Base-by-base conservation (phyloP, 306 rosid genomes). In the Trifolium dubium region DNA sequence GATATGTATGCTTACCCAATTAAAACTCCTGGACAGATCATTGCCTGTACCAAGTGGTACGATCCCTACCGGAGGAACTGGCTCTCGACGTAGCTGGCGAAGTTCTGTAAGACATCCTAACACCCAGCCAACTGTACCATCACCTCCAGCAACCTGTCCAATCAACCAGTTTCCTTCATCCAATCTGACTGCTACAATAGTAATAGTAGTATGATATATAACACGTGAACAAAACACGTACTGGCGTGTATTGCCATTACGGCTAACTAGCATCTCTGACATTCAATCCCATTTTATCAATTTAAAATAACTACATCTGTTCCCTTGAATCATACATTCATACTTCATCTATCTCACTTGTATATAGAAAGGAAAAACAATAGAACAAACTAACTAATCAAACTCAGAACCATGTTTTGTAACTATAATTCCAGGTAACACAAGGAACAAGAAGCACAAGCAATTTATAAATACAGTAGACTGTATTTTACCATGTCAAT, bases 41-140 rank as follows among this genome's bases (percentile, higher is more conserved):
- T 95, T 95, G 77, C 99, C 99, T 0, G 99, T 95, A 46, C 99
- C 99, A 79, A 95, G 96, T 43, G 99, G 99, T 78, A 95, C 30
- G 44, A 95, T 58, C 64, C 93, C 99, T 40, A 92, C 92, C 0
- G 99, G 97, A 66, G 99, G 99, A 85, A 92, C 87, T 58, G 97
- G 93, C 58, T 75, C 82, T 29, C 87, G 83, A 13, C 83, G 84
- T 60, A 72, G 83, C 31, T 39, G 59, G 41, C 79, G 73, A 80
- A 95, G 97, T 62, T 87, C 89, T 73, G 83, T 85, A 13, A 95
- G 89, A 84, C 98, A 81, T 76, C 98, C 98, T 47, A 95, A 87
- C 41, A 92, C 98, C 99, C 99, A 95, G 56, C 99, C 99, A 34
- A 95, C 98, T 12, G 99, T 88, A 68, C 99, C 99, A 80, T 95